Evolutionary conservation across 768 basidiomycete genomes (phyloP), one percentile per base, ranked within the genome.

Genomic region (Lactifluus hygrophoroides): DNA sequence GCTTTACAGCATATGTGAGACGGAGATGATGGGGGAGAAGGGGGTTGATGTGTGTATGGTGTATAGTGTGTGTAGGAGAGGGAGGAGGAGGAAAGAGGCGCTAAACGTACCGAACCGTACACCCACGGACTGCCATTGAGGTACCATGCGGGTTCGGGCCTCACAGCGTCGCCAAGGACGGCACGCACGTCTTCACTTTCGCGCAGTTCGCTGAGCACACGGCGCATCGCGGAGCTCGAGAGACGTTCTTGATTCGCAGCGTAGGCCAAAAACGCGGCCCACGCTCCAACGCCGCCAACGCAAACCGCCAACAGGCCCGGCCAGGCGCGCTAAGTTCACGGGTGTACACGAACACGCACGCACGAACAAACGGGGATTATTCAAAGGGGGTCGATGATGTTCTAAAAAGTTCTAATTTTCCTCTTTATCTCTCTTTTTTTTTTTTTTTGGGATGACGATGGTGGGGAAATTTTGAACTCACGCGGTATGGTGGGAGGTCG

Each of bases 171-270:
- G 3, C 88, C 88, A 57, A 91, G 71, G 2, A 74, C 72, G 25
- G 76, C 79, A 48, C 70, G 71, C 63, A 89, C 65, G 57, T 75
- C 75, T 6, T 72, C 63, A 61, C 78, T 79, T 16, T 79, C 77
- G 59, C 78, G 79, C 44, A 88, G 71, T 5, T 80, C 80, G 38
- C 79, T 76, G 71, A 87, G 69, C 54, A 90, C 75, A 63, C 82
- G 84, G 45, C 80, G 79, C 58, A 85, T 81, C 30, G 90, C 82
- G 3, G 89, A 90, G 61, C 82, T 85, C 25, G 86, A 82, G 28
- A 90, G 75, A 64, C 83, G 85, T 66, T 90, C 89, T 67, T 87
- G 82, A 72, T 90, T 91, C 56, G 82, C 83, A 10, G 82, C 84
- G 58, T 81, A 83, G 28, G 78, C 75, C 64, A 88, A 76, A 68